Evolutionary conservation across 179 eudicot genomes (phyloP), one percentile per base, ranked within the genome.

Genomic region (Nepenthes alata): DNA sequence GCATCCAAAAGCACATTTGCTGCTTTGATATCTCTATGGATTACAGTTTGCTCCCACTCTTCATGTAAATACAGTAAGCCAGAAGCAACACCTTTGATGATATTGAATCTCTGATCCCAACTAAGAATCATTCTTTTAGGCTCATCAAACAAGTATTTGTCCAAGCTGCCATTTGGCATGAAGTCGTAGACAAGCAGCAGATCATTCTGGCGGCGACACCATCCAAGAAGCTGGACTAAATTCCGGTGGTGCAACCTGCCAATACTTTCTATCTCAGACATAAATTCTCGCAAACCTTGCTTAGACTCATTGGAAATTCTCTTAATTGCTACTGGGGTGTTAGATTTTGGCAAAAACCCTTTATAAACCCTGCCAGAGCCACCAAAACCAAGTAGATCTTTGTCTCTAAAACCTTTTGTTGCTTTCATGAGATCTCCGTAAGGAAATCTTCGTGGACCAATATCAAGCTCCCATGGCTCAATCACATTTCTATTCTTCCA

Each of bases 161-260:
- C 96, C 37, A 88, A 64, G 71, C 95, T 87, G 45, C 89, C 89
- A 73, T 83, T 83, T 6, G 89, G 76, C 96, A 88, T 88, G 56
- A 72, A 85, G 7, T 88, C 96, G 64, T 88, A 88, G 10, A 88
- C 93, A 47, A 88, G 80, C 53, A 88, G 69, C 57, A 77, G 69
- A 62, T 77, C 81, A 1, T 59, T 56, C 36, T 57, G 47, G 11
- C 69, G 62, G 53, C 85, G 57, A 66, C 85, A 73, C 65, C 78
- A 75, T 4, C 85, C 85, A 35, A 70, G 59, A 34, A 81, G 62
- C 41, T 72, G 83, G 1, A 78, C 85, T 36, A 81, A 47, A 35
- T 81, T 81, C 38, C 83, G 60, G 54, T 81, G 82, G 7, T 83
- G 60, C 13, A 81, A 67, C 49, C 75, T 49, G 2, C 85, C 83